Evolutionary conservation across 2,329 filamentous ascomycete species (phyloP), one percentile per base, ranked within the genome.

Genomic region (Colletotrichum tropicale): DNA sequence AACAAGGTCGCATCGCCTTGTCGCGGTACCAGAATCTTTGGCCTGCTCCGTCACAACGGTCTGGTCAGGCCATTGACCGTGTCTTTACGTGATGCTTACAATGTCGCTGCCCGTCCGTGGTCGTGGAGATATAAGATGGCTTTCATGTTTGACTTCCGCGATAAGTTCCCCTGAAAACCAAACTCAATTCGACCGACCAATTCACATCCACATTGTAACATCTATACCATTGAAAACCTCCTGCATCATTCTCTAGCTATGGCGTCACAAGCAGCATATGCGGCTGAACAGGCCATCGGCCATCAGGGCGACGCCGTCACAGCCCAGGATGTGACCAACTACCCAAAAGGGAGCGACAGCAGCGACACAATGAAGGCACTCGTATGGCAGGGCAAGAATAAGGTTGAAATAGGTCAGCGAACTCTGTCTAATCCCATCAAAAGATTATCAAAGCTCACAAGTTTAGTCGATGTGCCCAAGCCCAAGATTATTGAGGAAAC

Each of bases 371-470:
- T 98, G 94, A 94, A 95, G 83, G 96, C 95, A 0, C 85, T 98
- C 16, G 91, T 90, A 3, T 98, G 95, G 95, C 92, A 94, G 84
- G 94, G 94, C 68, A 97, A 96, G 87, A 94, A 96, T 80, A 91
- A 88, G 34, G 94, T 98, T 62, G 85, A 94, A 81, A 87, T 98
- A 21, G 86, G 90, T 92, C 83, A 74, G 84, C 66, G 16, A 5
- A 10, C 6, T 12, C 16, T 8, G 28, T 26, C 30, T 16, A 7
- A 6, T 24, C 16, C 5, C 80, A 10, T 8, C 6, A 34, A 30
- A 62, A 9, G 10, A n/a, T 28, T 9, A 28, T 30, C 18, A 36
- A 36, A 10, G 21, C 13, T 65, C 1, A 24, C 16, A 18, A 5
- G 16, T 26, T 43, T 38, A 90, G 89, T 92, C 65, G 90, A 95